These are phyloP conservation scores for Malassezia arunalokei DNA, from an alignment of 1,284 basidiomycete genomes.

Conservation along the genomic window DNA sequence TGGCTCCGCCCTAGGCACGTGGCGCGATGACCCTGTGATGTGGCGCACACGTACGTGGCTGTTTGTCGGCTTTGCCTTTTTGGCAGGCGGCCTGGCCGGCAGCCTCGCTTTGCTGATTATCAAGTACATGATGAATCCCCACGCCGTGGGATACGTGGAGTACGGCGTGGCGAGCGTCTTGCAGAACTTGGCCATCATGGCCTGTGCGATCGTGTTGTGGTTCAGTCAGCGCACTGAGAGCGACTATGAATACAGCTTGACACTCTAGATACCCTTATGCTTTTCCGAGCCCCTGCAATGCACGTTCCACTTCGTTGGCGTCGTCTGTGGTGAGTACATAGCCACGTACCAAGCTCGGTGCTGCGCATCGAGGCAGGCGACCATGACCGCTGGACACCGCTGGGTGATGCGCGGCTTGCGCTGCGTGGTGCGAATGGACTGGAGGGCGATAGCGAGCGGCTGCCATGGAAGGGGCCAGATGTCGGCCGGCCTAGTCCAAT, in stretches of 20 bases:
- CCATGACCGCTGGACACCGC: not conserved
- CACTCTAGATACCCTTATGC: slow-evolving; percentile 50
- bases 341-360: slow-evolving; percentile 4
- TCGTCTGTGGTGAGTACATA: slow-evolving; percentile 2
- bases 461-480: not conserved
- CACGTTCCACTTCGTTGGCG: slow-evolving; percentile 13
- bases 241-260: slow-evolving; percentile 79
- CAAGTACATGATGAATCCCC: slow-evolving; percentile 72
- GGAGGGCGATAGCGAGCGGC: not conserved
- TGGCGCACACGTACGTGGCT: slow-evolving; percentile 79
- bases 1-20: slow-evolving; percentile 17
- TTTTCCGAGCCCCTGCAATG: slow-evolving; percentile 1
- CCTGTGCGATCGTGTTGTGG: slow-evolving; percentile 75
- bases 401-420: slow-evolving; percentile 1
- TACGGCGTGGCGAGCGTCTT: slow-evolving; percentile 90
- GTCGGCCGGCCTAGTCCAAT: slow-evolving; percentile 8
- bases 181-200: slow-evolving; percentile 82
- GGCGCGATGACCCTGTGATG: slow-evolving; percentile 54
- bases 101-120: slow-evolving; percentile 78
- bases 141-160: slow-evolving; percentile 65
- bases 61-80: slow-evolving; percentile 88
- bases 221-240: slow-evolving; percentile 65
- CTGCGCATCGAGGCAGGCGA: not conserved
- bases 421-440: slow-evolving; percentile 3
- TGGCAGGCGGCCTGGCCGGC: slow-evolving; percentile 89